Base-by-base conservation (phyloP, 1,284 basidiomycete species). In the Sanghuangporus baumii region DNA sequence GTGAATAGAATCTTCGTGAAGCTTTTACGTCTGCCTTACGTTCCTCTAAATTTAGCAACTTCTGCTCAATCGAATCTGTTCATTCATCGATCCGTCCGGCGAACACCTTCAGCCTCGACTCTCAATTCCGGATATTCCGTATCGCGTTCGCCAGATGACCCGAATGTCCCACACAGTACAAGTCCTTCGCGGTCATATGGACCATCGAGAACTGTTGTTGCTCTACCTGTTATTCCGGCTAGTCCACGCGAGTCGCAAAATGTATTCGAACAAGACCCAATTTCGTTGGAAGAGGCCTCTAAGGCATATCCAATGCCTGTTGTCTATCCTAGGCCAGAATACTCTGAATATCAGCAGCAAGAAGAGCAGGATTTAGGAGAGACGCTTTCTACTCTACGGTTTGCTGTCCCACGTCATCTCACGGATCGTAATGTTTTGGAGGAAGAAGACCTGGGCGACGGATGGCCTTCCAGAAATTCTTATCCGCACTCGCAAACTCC, bases 191-290 rank as follows among this genome's bases (percentile, higher is more conserved):
- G 61, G 6, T n/a, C 38, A 7, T 43, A 40, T 36, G 52, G 57
- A 18, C 43, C 54, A 20, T 8, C 57, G 16, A 61, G 64, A 11
- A 41, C 48, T 18, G 48, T 43, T 36, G 36, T 48, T 16, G 56
- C 52, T 11, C 64, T 65, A 9, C 60, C 61, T 14, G 61, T 65
- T 41, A 65, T 65, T 23, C 64, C 64, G 7, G 64, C 61, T 18
- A 65, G 64, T 38, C 64, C 64, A 14, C 64, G 64, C 23, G 64
- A 59, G 40, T 65, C 64, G 26, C 63, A 64, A 41, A 65, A 65
- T 38, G 63, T 65, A 3, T 60, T 57, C 36, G 62, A 64, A 16
- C 52, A 55, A 16, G 62, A 64, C 16, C 56, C 59, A 3, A 41
- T 48, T 12, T 11, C 54, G 11, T 26, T 50, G 8, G 41, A 54